phyloP scores from a whole-genome alignment of 805 yeast genomes.

The Yamadazyma laniorum region DNA sequence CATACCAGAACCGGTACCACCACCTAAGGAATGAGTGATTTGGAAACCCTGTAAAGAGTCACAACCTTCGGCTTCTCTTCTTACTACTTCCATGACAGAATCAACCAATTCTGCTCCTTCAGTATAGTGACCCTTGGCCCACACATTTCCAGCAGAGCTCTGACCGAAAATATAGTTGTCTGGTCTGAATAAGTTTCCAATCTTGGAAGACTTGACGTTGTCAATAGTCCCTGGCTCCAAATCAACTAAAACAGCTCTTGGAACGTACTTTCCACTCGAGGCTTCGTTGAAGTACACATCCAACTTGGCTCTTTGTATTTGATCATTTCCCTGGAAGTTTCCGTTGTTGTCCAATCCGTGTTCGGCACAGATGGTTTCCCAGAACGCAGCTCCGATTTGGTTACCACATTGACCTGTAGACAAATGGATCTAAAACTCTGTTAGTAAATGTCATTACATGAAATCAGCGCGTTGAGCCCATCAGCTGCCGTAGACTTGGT shows the following conservation, averaged over 20 bases:
- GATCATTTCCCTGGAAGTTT: conserved; percentile 55
- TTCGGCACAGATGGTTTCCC: conserved; percentile 90
- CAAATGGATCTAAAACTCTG: conserved; percentile 71
- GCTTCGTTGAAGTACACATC: conserved; percentile 90
- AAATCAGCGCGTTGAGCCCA: not conserved
- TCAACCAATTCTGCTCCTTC: conserved; percentile 95
- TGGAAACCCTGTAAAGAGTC: conserved; percentile 95
- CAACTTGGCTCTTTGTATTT: conserved; percentile 51
- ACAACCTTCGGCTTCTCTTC: conserved; percentile 92
- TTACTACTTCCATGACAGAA: conserved; percentile 80
- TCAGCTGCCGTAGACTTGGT: not conserved
- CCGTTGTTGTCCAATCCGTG: conserved; percentile 80
- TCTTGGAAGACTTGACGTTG: conserved; percentile 72
- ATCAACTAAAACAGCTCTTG: conserved; percentile 89
- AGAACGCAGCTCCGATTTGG: conserved; percentile 94
- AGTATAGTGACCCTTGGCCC: conserved; percentile 97
- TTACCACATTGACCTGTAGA: conserved; percentile 99
- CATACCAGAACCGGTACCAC: conserved; percentile 98
- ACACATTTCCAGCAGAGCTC: conserved; percentile 90
- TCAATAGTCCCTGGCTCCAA: conserved; percentile 94
- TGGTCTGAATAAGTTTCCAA: conserved; percentile 87
- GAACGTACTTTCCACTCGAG: conserved; percentile 83
- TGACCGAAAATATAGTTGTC: conserved; percentile 89
- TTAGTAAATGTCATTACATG: conserved; percentile 9
- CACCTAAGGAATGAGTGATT: conserved; percentile 55